Base-by-base conservation (phyloP, 345 rosid genomes). In the Geranium brycei region DNA sequence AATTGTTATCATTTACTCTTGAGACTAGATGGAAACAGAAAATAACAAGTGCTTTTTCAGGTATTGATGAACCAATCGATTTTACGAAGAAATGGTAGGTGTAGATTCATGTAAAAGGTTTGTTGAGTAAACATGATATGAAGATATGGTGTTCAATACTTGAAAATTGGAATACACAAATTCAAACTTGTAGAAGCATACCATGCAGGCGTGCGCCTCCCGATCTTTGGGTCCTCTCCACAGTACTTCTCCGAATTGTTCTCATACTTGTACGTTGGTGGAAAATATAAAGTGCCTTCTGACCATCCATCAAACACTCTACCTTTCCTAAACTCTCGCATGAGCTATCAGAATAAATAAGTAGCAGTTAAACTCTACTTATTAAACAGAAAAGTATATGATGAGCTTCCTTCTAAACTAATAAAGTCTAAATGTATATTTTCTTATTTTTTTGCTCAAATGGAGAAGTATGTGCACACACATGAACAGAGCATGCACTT, bases 221-320 rank as follows among this genome's bases (percentile, higher is more conserved):
- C 95, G 18, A 66, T 78, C 77, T 77, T 88, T 51, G 86, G 82
- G 62, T 89, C 90, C 71, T 84, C 89, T 63, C 93, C 93, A 3
- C 23, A 71, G 75, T 92, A 92, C 61, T 79, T 87, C 35, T 82
- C 88, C 59, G 96, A 87, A 76, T 87, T 71, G 28, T 77, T 30
- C 78, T 87, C 91, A 19, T 92, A 92, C 71, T 92, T 92, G 67
- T 92, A 92, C 32, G 98, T 92, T 64, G 98, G 96, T 31, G 96
- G 81, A 72, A 92, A 92, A 59, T 51, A 65, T 67, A 92, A 63
- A 62, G 72, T 47, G 19, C 95, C 96, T 71, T 92, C 96, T 1
- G 84, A 75, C 98, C 98, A 92, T 78, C 98, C 98, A 72, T 86
- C 93, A 64, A 92, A 89, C 12, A 81, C 72, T 2, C 69, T 71